Conservation (phyloP, 192 early-diverging fungal species). For the Gigaspora rosea region DNA sequence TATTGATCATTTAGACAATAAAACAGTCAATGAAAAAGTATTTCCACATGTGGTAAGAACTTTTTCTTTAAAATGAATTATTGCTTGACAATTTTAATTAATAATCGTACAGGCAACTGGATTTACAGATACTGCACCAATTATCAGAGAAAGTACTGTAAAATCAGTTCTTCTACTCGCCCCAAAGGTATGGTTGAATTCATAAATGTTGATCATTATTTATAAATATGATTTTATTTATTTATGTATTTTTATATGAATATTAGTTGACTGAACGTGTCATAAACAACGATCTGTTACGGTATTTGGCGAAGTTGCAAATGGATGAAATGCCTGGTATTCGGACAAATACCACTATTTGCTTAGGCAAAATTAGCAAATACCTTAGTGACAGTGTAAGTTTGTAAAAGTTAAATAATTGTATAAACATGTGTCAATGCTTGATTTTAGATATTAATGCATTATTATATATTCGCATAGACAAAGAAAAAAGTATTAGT, state of each 20-base stretch:
- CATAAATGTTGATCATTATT: not conserved
- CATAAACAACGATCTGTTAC: constrained; percentile 83
- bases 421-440: not conserved
- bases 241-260: not conserved
- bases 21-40: constrained; percentile 77
- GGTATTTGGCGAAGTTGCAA: constrained; percentile 87
- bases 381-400: constrained; percentile 72
- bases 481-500: constrained; percentile 80
- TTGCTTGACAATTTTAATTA: constrained; percentile 8
- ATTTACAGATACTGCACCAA: constrained; percentile 82
- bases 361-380: constrained; percentile 88
- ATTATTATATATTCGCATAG: constrained; percentile 34
- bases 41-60: constrained; percentile 78
- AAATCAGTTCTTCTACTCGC: constrained; percentile 79
- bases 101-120: constrained; percentile 65
- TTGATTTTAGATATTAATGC: not conserved
- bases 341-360: constrained; percentile 94
- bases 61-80: not conserved
- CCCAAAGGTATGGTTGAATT: constrained; percentile 55
- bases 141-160: constrained; percentile 90
- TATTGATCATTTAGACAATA: constrained; percentile 67
- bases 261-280: constrained; percentile 64
- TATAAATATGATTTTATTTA: not conserved
- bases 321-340: constrained; percentile 93
- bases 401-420: not conserved